Evolutionary conservation across 2,329 filamentous ascomycete genomes (phyloP).

Genomic region (Curvularia sp.): DNA sequence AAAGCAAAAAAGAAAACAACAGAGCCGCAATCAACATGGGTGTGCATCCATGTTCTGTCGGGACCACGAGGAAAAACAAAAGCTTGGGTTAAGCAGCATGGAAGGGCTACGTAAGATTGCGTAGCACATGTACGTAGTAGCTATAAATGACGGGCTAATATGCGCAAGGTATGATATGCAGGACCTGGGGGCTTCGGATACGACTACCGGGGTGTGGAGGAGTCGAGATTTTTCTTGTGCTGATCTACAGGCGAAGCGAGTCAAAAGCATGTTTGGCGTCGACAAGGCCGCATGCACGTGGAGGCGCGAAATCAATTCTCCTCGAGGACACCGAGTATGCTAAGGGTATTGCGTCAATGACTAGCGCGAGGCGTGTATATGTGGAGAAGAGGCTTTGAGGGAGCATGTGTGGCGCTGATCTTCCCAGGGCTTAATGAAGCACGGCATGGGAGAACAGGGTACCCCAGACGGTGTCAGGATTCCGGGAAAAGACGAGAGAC

Average conservation of each 20-base stretch:
- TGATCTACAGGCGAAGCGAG: constrained; percentile 18
- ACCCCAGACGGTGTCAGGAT: constrained; percentile 22
- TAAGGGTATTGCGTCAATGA: constrained; percentile 4
- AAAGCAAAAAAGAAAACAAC: constrained; percentile 4
- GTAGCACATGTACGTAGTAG: constrained; percentile 1
- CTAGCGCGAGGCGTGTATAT: not conserved
- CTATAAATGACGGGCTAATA: not conserved
- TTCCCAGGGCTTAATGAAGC: constrained; percentile 6
- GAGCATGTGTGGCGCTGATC: constrained; percentile 5
- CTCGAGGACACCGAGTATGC: constrained; percentile 1
- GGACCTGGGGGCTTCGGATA: constrained; percentile 5
- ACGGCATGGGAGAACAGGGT: constrained; percentile 17
- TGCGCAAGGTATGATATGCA: constrained; percentile 6
- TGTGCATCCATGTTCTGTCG: not conserved
- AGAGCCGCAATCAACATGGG: not conserved
- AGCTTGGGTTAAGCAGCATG: constrained; percentile 1
- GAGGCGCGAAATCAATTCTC: constrained; percentile 8
- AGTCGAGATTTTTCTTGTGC: not conserved
- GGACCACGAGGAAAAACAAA: not conserved
- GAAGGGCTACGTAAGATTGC: constrained; percentile 18
- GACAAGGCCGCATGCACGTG: constrained; percentile 3
- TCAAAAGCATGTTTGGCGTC: constrained; percentile 4
- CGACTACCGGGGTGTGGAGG: constrained; percentile 10
- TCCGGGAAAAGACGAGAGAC: constrained; percentile 7
- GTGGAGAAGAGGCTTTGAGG: not conserved